These are phyloP conservation scores for Nidula niveotomentosa DNA, from an alignment of 1,284 basidiomycete genomes.

Conservation along the genomic window DNA sequence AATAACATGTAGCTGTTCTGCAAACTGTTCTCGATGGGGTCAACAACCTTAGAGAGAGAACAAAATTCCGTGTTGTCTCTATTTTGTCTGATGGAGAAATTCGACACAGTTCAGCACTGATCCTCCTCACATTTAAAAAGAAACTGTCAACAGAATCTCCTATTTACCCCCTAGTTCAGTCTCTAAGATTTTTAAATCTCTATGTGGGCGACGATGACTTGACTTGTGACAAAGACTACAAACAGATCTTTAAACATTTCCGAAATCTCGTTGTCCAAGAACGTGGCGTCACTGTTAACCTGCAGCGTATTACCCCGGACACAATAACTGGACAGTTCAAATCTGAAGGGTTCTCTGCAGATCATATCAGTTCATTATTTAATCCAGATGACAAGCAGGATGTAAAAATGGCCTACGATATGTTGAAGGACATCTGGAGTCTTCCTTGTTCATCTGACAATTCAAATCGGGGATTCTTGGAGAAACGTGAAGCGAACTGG, in stretches of 20 bases:
- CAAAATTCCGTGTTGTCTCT: slow-evolving; percentile 11
- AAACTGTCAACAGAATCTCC: slow-evolving; percentile 5
- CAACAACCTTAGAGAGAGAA: slow-evolving; percentile 5
- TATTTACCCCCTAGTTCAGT: slow-evolving; percentile 16
- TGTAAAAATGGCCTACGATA: slow-evolving; percentile 22
- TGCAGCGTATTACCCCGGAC: slow-evolving; percentile 19
- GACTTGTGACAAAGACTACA: slow-evolving; percentile 30
- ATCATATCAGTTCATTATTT: slow-evolving; percentile 17
- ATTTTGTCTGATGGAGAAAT: slow-evolving; percentile 30
- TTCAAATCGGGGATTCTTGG: no score
- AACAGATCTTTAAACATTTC: slow-evolving; percentile 30
- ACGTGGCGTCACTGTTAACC: slow-evolving; percentile 19
- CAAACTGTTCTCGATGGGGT: slow-evolving; percentile 14
- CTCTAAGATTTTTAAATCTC: slow-evolving; percentile 25
- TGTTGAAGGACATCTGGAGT: slow-evolving; percentile 11
- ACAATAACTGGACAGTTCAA: slow-evolving; percentile 18
- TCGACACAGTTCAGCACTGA: slow-evolving; percentile 7
- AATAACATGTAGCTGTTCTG: slow-evolving; percentile 20
- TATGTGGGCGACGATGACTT: slow-evolving; percentile 31
- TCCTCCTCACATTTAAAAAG: slow-evolving; percentile 5
- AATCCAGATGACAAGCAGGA: slow-evolving; percentile 29
- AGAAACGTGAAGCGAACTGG: no score
- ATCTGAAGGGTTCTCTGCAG: slow-evolving; percentile 2
- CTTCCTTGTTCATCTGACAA: no score
- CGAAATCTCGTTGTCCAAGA: slow-evolving; percentile 24